Evolutionary conservation across 129 eudicot species (phyloP).

Genomic region (Helianthus tuberosus): DNA sequence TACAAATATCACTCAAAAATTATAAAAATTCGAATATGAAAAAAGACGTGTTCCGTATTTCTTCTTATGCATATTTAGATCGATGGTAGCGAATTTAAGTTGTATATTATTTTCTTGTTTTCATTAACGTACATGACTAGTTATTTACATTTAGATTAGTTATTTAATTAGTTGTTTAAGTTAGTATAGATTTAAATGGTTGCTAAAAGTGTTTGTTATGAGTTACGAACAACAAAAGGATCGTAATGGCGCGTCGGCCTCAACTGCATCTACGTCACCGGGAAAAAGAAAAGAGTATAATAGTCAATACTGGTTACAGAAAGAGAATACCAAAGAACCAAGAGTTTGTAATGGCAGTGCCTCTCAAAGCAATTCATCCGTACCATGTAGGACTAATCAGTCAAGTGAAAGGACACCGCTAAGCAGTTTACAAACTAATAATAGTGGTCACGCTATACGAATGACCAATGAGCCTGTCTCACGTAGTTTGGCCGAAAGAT

Average conservation of each 20-base stretch:
- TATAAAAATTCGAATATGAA: no score
- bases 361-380: neutral
- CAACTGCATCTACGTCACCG: neutral
- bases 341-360: neutral
- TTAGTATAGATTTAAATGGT: no score
- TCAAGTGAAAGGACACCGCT: neutral
- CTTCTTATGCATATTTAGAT: no score
- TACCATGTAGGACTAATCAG: neutral
- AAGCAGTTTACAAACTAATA: neutral
- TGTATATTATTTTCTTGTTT: no score
- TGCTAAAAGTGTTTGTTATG: neutral
- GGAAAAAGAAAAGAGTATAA: neutral
- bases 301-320: neutral
- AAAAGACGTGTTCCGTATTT: no score
- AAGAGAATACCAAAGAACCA: neutral
- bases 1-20: no score
- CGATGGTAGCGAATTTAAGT: no score
- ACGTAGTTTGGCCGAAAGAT: neutral
- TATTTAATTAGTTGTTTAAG: no score
- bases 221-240: neutral
- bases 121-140: no score
- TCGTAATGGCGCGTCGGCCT: neutral
- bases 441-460: neutral
- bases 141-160: no score
- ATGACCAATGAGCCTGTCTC: neutral